phyloP scores from a whole-genome alignment of 2,329 filamentous ascomycete species.

The Ceratocystis albifundus region DNA sequence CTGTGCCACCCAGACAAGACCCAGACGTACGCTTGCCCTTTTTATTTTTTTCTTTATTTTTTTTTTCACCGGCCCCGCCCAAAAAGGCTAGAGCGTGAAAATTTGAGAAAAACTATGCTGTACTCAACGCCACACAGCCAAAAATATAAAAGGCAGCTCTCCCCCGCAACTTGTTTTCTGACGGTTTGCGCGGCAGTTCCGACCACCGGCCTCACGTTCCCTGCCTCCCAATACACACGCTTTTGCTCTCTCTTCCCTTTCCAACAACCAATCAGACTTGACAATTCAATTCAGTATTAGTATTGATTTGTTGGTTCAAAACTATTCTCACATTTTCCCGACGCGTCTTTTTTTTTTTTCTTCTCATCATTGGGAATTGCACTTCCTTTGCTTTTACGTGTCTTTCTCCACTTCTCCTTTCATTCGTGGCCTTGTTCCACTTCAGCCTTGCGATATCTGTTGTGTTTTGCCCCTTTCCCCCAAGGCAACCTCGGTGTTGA shows the following conservation, averaged over 20 bases:
- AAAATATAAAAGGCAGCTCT: slow-evolving; percentile 23
- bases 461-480: not conserved
- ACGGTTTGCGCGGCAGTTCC: slow-evolving; percentile 22
- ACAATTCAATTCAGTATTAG: too few species aligned
- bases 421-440: slow-evolving; percentile 3
- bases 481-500: slow-evolving; percentile 20
- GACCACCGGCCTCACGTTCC: slow-evolving; percentile 21
- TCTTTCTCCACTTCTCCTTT: not conserved
- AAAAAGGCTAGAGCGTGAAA: not conserved
- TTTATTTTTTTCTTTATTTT: not conserved
- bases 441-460: slow-evolving; percentile 16
- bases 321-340: not conserved
- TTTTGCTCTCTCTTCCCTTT: slow-evolving; percentile 10
- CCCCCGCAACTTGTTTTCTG: slow-evolving; percentile 18
- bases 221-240: slow-evolving; percentile 3
- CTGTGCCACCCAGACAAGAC: slow-evolving; percentile 3
- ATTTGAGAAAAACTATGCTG: slow-evolving; percentile 17
- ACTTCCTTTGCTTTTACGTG: not conserved
- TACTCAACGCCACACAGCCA: slow-evolving; percentile 21
- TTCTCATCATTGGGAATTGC: not conserved
- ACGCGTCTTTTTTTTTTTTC: not conserved
- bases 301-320: not conserved
- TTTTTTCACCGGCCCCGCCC: not conserved
- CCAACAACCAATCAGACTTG: slow-evolving; percentile 14
- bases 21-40: slow-evolving; percentile 3